phyloP scores from a whole-genome alignment of 208 protist genomes.

The Wallacemonas sp. region DNA sequence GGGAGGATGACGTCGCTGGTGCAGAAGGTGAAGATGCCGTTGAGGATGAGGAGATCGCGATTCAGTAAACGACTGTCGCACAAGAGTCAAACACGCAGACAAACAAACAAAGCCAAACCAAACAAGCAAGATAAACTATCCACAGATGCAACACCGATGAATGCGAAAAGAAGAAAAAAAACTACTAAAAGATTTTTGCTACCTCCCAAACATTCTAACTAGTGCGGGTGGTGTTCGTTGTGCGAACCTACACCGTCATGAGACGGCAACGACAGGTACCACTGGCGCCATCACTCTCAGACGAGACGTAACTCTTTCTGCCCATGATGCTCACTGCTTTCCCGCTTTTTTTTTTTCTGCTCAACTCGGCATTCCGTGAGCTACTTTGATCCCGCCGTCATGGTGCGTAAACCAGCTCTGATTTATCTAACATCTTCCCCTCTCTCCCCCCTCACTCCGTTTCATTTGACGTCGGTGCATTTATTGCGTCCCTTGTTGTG shows the following conservation, averaged over 20 bases:
- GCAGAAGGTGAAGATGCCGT: background rate
- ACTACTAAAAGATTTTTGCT: background rate
- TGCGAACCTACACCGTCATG: no score
- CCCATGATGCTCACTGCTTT: background rate
- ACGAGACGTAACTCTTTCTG: no score
- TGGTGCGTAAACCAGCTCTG: no score
- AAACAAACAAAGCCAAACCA: background rate
- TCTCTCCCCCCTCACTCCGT: no score
- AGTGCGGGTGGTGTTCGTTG: no score
- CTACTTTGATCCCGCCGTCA: no score
- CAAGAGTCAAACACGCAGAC: background rate
- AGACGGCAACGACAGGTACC: no score
- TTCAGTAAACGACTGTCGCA: background rate
- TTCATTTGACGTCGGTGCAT: no score
- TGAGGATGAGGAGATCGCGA: background rate
- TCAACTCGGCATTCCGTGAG: background rate
- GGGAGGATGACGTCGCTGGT: slow-evolving; percentile 4
- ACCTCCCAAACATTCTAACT: background rate
- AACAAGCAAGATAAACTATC: background rate
- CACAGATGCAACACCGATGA: background rate
- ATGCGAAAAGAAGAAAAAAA: background rate
- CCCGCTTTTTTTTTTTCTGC: background rate
- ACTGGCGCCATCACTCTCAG: no score
- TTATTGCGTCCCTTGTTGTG: no score
- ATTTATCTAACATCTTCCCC: no score